phyloP scores from a whole-genome alignment of 2,329 filamentous ascomycete species.

The Ophiocordyceps camponoti-leonardi region DNA sequence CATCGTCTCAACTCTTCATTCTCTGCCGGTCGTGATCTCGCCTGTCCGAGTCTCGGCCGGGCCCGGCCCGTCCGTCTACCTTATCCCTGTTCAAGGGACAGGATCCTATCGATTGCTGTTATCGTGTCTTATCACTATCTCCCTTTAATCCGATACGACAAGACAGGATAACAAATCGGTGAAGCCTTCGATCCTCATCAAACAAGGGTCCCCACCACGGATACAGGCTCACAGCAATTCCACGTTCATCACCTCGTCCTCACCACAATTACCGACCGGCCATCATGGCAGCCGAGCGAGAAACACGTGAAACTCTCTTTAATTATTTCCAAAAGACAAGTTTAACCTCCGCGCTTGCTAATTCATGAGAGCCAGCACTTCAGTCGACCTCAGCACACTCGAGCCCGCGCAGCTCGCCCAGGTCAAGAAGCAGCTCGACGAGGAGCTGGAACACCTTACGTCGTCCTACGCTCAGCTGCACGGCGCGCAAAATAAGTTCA shows the following conservation, averaged over 20 bases:
- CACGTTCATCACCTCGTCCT: not conserved
- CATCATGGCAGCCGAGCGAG: constrained; percentile 17
- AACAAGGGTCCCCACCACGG: not conserved
- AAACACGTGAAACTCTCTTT: constrained; percentile 10
- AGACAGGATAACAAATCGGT: too few relatives aligned
- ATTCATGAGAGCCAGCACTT: not conserved
- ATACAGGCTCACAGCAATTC: too few relatives aligned
- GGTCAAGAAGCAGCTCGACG: constrained; percentile 90
- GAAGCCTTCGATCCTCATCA: not conserved
- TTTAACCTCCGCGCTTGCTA: too few relatives aligned
- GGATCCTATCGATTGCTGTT: too few relatives aligned
- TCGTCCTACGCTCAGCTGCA: constrained; percentile 80
- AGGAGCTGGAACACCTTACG: constrained; percentile 89
- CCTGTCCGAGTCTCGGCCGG: too few relatives aligned
- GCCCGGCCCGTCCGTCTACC: too few relatives aligned
- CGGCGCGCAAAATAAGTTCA: constrained; percentile 79
- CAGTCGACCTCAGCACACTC: constrained; percentile 55
- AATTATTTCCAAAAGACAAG: not conserved
- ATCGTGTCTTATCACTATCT: too few relatives aligned
- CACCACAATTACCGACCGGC: not conserved
- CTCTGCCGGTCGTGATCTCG: too few relatives aligned
- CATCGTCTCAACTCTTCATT: too few relatives aligned
- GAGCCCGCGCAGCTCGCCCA: constrained; percentile 71
- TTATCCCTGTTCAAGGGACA: too few relatives aligned
- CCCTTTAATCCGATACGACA: too few relatives aligned